phyloP scores from a whole-genome alignment of 2,329 filamentous ascomycete genomes.

The Apiospora aurea region DNA sequence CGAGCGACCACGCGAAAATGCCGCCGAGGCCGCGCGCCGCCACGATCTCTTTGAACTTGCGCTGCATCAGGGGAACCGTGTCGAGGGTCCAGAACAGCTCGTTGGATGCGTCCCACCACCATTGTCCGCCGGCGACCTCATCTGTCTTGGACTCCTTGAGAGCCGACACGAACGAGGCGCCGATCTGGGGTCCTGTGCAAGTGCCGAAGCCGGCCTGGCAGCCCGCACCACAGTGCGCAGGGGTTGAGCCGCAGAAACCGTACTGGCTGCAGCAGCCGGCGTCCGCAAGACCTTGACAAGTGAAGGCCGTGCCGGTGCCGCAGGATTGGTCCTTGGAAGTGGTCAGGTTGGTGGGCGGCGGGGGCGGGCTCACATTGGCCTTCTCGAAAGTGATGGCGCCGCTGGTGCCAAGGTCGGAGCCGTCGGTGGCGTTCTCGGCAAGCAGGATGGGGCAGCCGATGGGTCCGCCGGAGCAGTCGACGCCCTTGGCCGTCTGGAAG shows the following conservation, averaged over 20 bases:
- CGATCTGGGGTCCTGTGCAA: slow-evolving; percentile 59
- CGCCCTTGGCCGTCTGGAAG: slow-evolving; percentile 58
- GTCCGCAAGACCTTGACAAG: slow-evolving; percentile 37
- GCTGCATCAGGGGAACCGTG: slow-evolving; percentile 63
- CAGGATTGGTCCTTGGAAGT: slow-evolving; percentile 41
- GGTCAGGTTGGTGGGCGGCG: slow-evolving; percentile 37
- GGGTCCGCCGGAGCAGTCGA: slow-evolving; percentile 47
- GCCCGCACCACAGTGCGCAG: slow-evolving; percentile 19
- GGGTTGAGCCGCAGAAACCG: slow-evolving; percentile 42
- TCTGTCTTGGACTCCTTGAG: slow-evolving; percentile 62
- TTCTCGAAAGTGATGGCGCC: slow-evolving; percentile 64
- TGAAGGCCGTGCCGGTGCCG: slow-evolving; percentile 38
- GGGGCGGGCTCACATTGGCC: slow-evolving; percentile 32
- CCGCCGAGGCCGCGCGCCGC: slow-evolving; percentile 66
- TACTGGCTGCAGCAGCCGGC: slow-evolving; percentile 44
- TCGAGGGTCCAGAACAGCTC: slow-evolving; percentile 79
- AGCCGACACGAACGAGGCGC: slow-evolving; percentile 65
- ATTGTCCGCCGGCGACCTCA: slow-evolving; percentile 65
- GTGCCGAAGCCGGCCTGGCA: slow-evolving; percentile 45
- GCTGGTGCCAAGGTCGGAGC: slow-evolving; percentile 63
- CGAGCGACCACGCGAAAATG: slow-evolving; percentile 78
- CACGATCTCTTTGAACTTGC: slow-evolving; percentile 69
- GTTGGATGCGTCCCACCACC: slow-evolving; percentile 68
- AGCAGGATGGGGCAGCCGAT: slow-evolving; percentile 62
- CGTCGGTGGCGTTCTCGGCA: slow-evolving; percentile 63